Percentiles rank a stretch among this genome's conserved stretches.
Conservation (phyloP, 1,284 basidiomycete genomes). For the Melampsora americana region DNA sequence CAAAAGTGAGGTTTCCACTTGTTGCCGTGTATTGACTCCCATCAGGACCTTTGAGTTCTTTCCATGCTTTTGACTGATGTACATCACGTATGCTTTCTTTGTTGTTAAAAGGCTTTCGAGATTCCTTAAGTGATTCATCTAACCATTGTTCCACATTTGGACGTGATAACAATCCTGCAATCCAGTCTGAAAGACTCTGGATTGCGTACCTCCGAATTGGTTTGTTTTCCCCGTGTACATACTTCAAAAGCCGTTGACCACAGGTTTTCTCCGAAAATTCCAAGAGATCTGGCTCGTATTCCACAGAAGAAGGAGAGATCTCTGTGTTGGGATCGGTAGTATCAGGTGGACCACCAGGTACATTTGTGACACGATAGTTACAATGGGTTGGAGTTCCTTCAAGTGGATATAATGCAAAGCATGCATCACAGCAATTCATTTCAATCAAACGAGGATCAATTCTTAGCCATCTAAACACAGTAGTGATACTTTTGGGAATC, state of each 20-base stretch:
- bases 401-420: conserved; percentile 37
- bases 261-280: too few species aligned
- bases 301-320: too few species aligned
- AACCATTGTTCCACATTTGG: too few species aligned
- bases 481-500: too few species aligned
- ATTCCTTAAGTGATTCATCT: too few species aligned
- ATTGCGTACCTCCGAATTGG: not conserved
- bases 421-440: conserved; percentile 19
- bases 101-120: conserved; percentile 5
- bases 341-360: too few species aligned
- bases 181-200: conserved; percentile 20
- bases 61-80: conserved; percentile 27
- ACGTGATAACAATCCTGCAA: not conserved
- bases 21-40: not conserved
- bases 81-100: conserved; percentile 11
- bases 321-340: too few species aligned
- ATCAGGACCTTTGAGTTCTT: conserved; percentile 8
- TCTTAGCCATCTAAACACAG: conserved; percentile 15
- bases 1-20: conserved; percentile 11
- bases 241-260: too few species aligned
- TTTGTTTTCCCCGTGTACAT: not conserved
- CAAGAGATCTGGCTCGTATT: too few species aligned
- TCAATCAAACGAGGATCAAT: conserved; percentile 22
- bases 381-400: not conserved
- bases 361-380: not conserved